A percentile compares a stretch with the other conserved stretches of the same genome.
Evolutionary conservation across 305 asterid genomes (phyloP).

Genomic region (Petunia hybrid): DNA sequence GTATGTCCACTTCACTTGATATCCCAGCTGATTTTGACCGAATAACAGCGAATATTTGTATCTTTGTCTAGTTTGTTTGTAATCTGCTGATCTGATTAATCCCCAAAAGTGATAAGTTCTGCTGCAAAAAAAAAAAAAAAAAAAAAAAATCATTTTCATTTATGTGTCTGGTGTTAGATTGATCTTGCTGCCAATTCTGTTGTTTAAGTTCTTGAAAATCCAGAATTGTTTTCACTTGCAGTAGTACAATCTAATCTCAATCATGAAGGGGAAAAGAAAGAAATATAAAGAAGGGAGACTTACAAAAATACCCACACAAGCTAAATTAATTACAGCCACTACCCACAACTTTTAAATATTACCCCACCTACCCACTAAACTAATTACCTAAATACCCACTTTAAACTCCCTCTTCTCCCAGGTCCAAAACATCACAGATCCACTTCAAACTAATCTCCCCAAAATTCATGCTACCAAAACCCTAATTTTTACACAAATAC

Average conservation of each 20-base stretch:
- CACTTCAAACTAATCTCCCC: too few species aligned
- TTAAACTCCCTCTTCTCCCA: too few species aligned
- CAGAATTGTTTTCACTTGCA: constrained; percentile 54
- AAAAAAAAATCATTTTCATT: not conserved
- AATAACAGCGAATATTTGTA: not conserved
- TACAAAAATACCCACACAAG: too few species aligned
- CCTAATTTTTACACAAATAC: too few species aligned
- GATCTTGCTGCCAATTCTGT: constrained; percentile 54
- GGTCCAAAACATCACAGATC: too few species aligned
- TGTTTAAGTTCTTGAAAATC: constrained; percentile 52
- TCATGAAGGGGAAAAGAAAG: too few species aligned
- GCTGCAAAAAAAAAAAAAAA: not conserved
- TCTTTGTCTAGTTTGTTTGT: not conserved
- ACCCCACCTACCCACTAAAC: too few species aligned
- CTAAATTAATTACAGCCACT: too few species aligned
- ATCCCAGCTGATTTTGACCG: not conserved
- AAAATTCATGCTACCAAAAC: too few species aligned
- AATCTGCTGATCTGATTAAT: not conserved
- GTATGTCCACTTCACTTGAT: not conserved
- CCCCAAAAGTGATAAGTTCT: not conserved
- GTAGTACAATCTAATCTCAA: constrained; percentile 46
- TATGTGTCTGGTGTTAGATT: constrained; percentile 42
- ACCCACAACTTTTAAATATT: too few species aligned
- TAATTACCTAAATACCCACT: too few species aligned
- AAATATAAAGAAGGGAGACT: too few species aligned